Conservation (phyloP, 2,329 filamentous ascomycete species). For the Cladosporium velox region DNA sequence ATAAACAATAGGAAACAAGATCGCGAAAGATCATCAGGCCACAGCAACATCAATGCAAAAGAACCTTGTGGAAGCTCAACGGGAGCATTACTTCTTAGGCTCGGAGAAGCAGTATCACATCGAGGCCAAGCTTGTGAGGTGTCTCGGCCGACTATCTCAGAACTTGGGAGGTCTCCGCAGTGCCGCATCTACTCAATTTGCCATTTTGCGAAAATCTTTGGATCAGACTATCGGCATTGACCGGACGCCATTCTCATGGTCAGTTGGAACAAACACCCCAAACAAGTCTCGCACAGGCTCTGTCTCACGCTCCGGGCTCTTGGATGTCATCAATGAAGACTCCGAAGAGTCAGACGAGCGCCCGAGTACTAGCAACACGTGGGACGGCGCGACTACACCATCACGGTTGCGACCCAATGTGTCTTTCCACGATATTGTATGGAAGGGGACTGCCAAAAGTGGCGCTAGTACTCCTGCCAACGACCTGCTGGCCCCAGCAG, state of each 20-base stretch:
- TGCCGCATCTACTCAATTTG: slow-evolving; percentile 86
- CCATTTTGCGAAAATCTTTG: slow-evolving; percentile 35
- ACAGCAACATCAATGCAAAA: slow-evolving; percentile 72
- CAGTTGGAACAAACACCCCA: slow-evolving; percentile 1
- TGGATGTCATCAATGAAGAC: slow-evolving; percentile 46
- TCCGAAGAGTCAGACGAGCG: slow-evolving; percentile 40
- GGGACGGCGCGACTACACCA: slow-evolving; percentile 8
- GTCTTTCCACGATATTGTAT: slow-evolving; percentile 2
- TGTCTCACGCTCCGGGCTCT: slow-evolving; percentile 33
- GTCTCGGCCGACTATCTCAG: slow-evolving; percentile 81
- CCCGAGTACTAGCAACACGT: not conserved
- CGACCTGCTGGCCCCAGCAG: slow-evolving; percentile 56
- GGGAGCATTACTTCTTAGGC: slow-evolving; percentile 82
- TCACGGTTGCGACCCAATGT: not conserved
- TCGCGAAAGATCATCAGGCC: slow-evolving; percentile 59
- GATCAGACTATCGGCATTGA: not conserved
- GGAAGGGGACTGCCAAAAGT: slow-evolving; percentile 9
- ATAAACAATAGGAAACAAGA: slow-evolving; percentile 57
- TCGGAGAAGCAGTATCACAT: slow-evolving; percentile 76
- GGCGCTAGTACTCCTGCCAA: slow-evolving; percentile 16
- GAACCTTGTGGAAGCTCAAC: slow-evolving; percentile 80
- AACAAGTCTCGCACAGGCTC: slow-evolving; percentile 10
- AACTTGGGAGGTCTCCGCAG: slow-evolving; percentile 88
- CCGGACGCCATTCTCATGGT: slow-evolving; percentile 10
- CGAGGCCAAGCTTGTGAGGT: slow-evolving; percentile 78